Percentiles rank a stretch among this genome's conserved stretches.
These are phyloP conservation scores for Blastocladiella emersonii DNA, from an alignment of 371 early-diverging fungal species.

Conservation along the genomic window DNA sequence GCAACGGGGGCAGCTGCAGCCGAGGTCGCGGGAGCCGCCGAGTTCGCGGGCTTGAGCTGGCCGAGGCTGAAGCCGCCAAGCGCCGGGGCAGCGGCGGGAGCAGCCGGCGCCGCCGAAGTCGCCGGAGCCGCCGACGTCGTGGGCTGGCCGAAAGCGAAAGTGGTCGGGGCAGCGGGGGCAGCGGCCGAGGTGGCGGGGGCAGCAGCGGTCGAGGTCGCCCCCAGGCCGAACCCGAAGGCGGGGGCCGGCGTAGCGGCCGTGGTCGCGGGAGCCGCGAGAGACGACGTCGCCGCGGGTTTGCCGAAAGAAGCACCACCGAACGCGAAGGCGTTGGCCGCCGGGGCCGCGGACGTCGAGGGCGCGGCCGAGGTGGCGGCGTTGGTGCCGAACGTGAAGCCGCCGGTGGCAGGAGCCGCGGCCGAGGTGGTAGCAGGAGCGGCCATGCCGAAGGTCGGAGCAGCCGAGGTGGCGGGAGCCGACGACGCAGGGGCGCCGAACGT, in stretches of 20 bases:
- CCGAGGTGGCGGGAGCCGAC: neutral
- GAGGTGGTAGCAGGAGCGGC: neutral
- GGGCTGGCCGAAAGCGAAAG: neutral
- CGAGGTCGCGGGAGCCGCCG: too few species aligned
- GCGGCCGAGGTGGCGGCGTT: neutral
- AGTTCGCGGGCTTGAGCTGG: too few species aligned
- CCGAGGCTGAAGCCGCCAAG: too few species aligned
- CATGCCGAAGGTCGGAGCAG: neutral
- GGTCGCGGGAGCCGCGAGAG: neutral
- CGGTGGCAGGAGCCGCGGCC: neutral
- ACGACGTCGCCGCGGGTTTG: neutral
- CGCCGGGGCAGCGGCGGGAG: neutral
- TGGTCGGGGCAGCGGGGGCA: neutral
- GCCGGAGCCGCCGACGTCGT: neutral
- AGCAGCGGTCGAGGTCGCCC: neutral
- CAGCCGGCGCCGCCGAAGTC: neutral
- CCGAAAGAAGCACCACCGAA: neutral
- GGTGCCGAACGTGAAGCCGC: neutral
- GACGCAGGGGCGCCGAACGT: neutral
- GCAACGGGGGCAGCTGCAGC: too few species aligned
- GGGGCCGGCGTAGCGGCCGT: neutral
- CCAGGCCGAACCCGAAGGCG: neutral
- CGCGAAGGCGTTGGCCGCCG: neutral
- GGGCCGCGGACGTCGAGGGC: neutral
- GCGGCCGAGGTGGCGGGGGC: neutral